Evolutionary conservation across 2,329 filamentous ascomycete species (phyloP), one percentile per base, ranked within the genome.

Genomic region (Fusarium mexicanum): DNA sequence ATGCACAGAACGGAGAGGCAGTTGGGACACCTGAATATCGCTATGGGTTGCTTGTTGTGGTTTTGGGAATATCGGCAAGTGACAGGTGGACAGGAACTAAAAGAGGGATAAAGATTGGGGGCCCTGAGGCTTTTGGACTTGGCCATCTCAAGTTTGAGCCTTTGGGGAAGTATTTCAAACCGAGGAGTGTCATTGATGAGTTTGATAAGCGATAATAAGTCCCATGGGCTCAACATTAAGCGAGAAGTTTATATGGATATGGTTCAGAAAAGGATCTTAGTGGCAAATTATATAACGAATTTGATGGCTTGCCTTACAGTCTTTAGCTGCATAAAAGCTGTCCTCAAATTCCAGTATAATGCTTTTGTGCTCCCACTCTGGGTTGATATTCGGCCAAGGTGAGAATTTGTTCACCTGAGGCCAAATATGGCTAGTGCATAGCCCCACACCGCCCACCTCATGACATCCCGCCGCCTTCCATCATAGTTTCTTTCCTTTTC

Each of bases 1-100:
- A 90, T 64, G 85, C 87, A 11, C 86, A 88, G 69, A 88, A 86
- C 16, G 89, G 88, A 35, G 85, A 88, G 71, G 88, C 87, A 0
- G 82, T 91, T 12, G 88, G 88, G 1, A 88, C 87, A 0, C 88
- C 86, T 0, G 89, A 91, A 73, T 90, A 89, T 69, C 79, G 86
- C 17, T 89, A 89, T 66, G 87, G 87, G 4, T 76, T 89, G 43
- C 78, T 87, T 16, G 87, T 89, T 22, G 82, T 85, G 26, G 86
- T 89, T 2, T 72, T 89, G 22, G 86, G 84, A 7, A 84, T 87
- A 48, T 77, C 86, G 6, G 84, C 85, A 5, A 84, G 82, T 53
- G 83, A 86, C 48, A 82, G 81, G 40, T 86, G 85, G 84, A 86
- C 85, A 2, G 82, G 84, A 4, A 83, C 83, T 10, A 79, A 81